Base-by-base conservation (phyloP, 108 stramenopile species). In the Ochromonas danica region DNA sequence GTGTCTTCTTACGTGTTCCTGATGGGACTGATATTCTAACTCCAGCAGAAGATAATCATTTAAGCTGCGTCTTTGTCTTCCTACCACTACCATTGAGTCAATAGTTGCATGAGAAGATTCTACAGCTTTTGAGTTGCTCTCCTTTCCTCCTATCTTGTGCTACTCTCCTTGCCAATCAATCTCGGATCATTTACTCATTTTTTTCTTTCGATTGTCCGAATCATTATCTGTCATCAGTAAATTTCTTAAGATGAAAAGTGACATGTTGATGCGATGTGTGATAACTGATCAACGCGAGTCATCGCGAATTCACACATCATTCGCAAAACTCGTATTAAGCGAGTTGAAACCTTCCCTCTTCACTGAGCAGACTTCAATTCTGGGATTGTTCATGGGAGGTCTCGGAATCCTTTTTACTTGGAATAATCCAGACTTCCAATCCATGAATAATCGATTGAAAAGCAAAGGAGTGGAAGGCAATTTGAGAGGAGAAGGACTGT, bases 381-480 rank as follows among this genome's bases (percentile, higher is more conserved):
- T n/a, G n/a, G n/a, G n/a, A n/a, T n/a, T n/a, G 71, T 63, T 39
- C 45, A 22, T 14, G n/a, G n/a, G n/a, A n/a, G n/a, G n/a, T 63
- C 3, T 71, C 71, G 35, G 81, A 85, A 43, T 84, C 91, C 83
- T 79, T 51, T 70, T 79, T 71, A 80, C n/a, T n/a, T n/a, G n/a
- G 31, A 31, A 89, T 33, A 85, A 85, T 62, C 70, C 61, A 2
- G 78, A 79, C 14, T 80, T 84, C 71, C 81, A 85, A 70, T 80
- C 80, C 0, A 80, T 90, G 79, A 81, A 62, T 0, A 14, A 51
- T 0, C 71, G 89, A 33, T 60, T 84, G 61, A 83, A 61, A 62
- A 82, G 63, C 40, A 92, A 92, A 77, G 82, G 86, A 0, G 43
- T 94, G 25, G 77, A 90, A 43, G 91, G 91, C n/a, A 94, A 92